phyloP scores from a whole-genome alignment of 768 basidiomycete species.

The Lactarius pseudohatsudake region DNA sequence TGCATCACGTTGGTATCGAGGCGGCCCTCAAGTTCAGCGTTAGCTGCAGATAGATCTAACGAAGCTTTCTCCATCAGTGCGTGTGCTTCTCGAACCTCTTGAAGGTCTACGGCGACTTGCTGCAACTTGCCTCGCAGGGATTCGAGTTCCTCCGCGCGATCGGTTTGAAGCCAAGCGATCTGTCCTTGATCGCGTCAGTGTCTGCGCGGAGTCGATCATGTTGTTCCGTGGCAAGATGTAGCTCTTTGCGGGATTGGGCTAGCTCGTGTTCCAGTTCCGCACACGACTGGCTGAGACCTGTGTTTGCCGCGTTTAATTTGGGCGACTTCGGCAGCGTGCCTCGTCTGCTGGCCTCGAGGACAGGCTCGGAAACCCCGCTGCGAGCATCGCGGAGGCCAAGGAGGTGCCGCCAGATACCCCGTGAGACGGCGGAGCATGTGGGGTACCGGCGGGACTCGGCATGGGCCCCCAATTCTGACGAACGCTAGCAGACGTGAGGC shows the following conservation, averaged over 20 bases:
- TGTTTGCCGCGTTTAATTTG: conserved; percentile 24
- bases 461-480: conserved; percentile 25
- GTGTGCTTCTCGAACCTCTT: conserved; percentile 23
- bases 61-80: conserved; percentile 38
- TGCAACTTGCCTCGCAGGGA: conserved; percentile 30
- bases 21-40: conserved; percentile 14
- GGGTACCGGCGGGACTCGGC: too few species aligned
- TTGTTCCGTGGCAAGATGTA: conserved; percentile 28
- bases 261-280: conserved; percentile 29
- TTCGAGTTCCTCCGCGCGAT: conserved; percentile 29
- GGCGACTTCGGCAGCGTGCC: conserved; percentile 18
- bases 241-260: conserved; percentile 22
- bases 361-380: background rate
- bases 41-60: conserved; percentile 21
- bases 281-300: conserved; percentile 21
- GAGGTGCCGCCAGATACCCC: background rate
- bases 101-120: conserved; percentile 27
- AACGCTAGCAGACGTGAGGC: too few species aligned
- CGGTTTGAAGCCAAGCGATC: conserved; percentile 18
- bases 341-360: background rate
- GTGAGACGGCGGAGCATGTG: background rate
- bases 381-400: background rate
- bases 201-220: conserved; percentile 15
- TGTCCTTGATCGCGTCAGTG: conserved; percentile 11
- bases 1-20: too few species aligned